Percentiles rank a stretch among this genome's conserved stretches.
These are phyloP conservation scores for Pezicula radicicola DNA, from an alignment of 2,329 filamentous ascomycete genomes.

Conservation along the genomic window DNA sequence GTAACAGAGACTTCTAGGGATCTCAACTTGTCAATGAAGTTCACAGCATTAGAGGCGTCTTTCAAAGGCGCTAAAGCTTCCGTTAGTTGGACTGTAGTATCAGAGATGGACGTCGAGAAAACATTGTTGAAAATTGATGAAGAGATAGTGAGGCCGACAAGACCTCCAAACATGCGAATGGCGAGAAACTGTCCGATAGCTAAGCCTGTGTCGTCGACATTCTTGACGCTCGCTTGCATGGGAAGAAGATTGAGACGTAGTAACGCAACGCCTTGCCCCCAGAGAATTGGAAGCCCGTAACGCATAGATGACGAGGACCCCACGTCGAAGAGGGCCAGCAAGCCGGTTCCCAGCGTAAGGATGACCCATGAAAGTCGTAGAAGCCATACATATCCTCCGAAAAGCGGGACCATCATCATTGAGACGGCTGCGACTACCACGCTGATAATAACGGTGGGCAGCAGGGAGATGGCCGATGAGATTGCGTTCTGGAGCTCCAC, in stretches of 20 bases:
- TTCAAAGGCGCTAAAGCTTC: too few species aligned
- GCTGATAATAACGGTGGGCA: neutral
- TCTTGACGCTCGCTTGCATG: conserved; percentile 31
- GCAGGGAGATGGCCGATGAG: neutral
- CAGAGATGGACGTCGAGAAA: too few species aligned
- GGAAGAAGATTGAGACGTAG: conserved; percentile 27
- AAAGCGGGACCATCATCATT: neutral
- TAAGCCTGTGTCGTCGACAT: conserved; percentile 32
- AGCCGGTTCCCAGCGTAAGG: neutral
- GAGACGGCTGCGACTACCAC: neutral
- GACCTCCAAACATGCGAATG: conserved; percentile 33
- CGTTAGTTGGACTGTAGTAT: too few species aligned
- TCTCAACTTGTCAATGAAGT: too few species aligned
- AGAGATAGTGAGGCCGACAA: conserved; percentile 32
- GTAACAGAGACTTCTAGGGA: too few species aligned
- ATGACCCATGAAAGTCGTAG: neutral
- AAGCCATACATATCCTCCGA: neutral
- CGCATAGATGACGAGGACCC: conserved; percentile 3
- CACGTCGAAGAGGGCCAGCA: neutral
- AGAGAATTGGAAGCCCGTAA: conserved; percentile 23
- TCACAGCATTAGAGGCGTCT: too few species aligned
- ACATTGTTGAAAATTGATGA: conserved; percentile 32
- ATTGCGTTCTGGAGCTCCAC: neutral
- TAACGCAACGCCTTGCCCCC: conserved; percentile 25
- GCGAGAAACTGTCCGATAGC: conserved; percentile 30